Evolutionary conservation across 2,329 filamentous ascomycete genomes (phyloP).

Genomic region (Aspergillus pseudonomiae): DNA sequence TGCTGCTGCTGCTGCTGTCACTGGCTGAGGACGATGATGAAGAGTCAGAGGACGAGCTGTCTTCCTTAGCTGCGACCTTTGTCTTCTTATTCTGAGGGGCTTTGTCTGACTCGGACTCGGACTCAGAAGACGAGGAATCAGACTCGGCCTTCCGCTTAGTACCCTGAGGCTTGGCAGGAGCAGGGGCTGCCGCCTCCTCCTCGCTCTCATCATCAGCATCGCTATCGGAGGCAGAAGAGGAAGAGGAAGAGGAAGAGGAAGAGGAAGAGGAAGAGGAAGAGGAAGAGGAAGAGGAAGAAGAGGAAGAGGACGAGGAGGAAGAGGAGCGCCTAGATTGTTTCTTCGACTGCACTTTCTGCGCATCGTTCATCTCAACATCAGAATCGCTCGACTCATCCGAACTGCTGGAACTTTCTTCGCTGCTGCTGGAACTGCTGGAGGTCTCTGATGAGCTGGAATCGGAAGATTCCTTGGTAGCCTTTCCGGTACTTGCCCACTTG

Average conservation of each 20-base stretch:
- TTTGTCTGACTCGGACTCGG: constrained; percentile 43
- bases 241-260: constrained; percentile 39
- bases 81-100: constrained; percentile 58
- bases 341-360: constrained; percentile 37
- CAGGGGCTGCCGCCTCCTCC: constrained; percentile 52
- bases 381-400: constrained; percentile 42
- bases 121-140: constrained; percentile 42
- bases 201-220: constrained; percentile 57
- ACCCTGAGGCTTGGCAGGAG: constrained; percentile 41
- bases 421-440: constrained; percentile 23
- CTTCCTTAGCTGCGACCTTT: constrained; percentile 41
- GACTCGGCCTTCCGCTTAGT: constrained; percentile 63
- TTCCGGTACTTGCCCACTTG: constrained; percentile 22
- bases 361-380: constrained; percentile 48
- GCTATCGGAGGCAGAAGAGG: constrained; percentile 48
- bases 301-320: constrained; percentile 28
- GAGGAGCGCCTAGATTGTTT: constrained; percentile 32
- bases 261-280: constrained; percentile 41
- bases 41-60: constrained; percentile 37
- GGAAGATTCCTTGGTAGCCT: constrained; percentile 18
- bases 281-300: constrained; percentile 26
- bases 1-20: constrained; percentile 1
- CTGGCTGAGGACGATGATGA: constrained; percentile 41
- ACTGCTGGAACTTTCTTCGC: constrained; percentile 35
- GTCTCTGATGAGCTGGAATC: constrained; percentile 19